Conservation (phyloP, 192 early-diverging fungal genomes). For the Diversispora epigaea region DNA sequence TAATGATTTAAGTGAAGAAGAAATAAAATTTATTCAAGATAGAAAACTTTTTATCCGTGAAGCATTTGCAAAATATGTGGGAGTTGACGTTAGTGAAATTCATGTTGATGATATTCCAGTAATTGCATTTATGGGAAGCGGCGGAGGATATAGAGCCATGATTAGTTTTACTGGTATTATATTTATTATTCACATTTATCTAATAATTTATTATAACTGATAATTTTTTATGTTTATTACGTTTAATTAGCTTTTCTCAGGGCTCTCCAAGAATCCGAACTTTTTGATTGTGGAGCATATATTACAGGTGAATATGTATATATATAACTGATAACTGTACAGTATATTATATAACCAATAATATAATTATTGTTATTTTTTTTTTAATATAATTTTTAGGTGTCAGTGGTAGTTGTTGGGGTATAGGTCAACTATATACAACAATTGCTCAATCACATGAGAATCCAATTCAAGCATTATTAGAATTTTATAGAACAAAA, state of each 20-base stretch:
- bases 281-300: constrained; percentile 73
- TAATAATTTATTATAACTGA: too few species aligned
- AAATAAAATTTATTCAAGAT: constrained; percentile 9
- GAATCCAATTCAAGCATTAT: too few species aligned
- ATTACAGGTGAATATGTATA: constrained; percentile 46
- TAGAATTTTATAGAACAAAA: too few species aligned
- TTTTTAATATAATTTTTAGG: too few species aligned
- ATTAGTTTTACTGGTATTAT: constrained; percentile 46
- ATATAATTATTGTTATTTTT: too few species aligned
- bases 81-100: constrained; percentile 57
- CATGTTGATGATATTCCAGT: constrained; percentile 67
- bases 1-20: constrained; percentile 1
- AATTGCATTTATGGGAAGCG: constrained; percentile 65
- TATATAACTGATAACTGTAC: neutral
- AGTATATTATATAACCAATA: too few species aligned
- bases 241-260: constrained; percentile 53
- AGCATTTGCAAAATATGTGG: constrained; percentile 74
- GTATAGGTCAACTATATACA: too few species aligned
- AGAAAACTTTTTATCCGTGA: constrained; percentile 22
- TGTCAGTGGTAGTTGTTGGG: too few species aligned
- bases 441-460: too few species aligned
- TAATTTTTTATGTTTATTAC: too few species aligned
- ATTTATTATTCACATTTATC: too few species aligned
- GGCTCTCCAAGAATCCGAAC: constrained; percentile 62
- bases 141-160: constrained; percentile 84